phyloP scores from a whole-genome alignment of 768 basidiomycete species.

The Psilocybe cubensis region DNA sequence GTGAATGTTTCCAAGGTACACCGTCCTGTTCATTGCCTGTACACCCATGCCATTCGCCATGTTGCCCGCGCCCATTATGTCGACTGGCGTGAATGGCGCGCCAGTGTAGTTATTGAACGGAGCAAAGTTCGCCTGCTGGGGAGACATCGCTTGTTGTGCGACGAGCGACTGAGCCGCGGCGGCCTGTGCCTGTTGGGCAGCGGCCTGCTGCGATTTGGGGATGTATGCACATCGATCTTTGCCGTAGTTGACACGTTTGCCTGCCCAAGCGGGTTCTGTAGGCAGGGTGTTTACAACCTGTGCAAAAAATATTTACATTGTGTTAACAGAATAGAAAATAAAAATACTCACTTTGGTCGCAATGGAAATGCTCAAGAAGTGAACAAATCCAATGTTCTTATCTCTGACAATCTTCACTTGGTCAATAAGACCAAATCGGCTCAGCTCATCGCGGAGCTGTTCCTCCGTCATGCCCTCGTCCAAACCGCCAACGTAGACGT shows the following conservation, averaged over 20 bases:
- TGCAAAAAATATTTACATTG: constrained; percentile 6
- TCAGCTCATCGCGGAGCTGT: constrained; percentile 87
- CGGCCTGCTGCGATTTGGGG: constrained; percentile 92
- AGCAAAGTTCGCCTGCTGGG: constrained; percentile 38
- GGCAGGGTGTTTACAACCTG: constrained; percentile 95
- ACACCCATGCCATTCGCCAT: constrained; percentile 35
- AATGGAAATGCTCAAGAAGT: constrained; percentile 93
- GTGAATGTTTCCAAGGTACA: constrained; percentile 96
- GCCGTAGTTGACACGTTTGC: constrained; percentile 96
- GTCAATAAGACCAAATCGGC: constrained; percentile 94
- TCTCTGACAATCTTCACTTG: constrained; percentile 99
- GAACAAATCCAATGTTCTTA: constrained; percentile 99
- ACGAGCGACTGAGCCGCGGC: constrained; percentile 77
- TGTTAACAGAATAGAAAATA: constrained; percentile 3
- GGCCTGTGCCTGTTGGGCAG: constrained; percentile 84
- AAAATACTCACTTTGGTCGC: constrained; percentile 82
- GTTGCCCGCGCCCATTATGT: constrained; percentile 40
- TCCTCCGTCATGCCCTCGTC: constrained; percentile 92
- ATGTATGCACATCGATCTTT: constrained; percentile 99
- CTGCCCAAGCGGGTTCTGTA: constrained; percentile 90
- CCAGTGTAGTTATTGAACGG: constrained; percentile 53
- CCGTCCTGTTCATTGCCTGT: constrained; percentile 83
- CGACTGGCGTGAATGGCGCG: constrained; percentile 52
- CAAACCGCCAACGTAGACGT: constrained; percentile 95
- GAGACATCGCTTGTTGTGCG: constrained; percentile 56